Conservation (phyloP, 2,329 filamentous ascomycete species). For the Aspergillus hortae region DNA sequence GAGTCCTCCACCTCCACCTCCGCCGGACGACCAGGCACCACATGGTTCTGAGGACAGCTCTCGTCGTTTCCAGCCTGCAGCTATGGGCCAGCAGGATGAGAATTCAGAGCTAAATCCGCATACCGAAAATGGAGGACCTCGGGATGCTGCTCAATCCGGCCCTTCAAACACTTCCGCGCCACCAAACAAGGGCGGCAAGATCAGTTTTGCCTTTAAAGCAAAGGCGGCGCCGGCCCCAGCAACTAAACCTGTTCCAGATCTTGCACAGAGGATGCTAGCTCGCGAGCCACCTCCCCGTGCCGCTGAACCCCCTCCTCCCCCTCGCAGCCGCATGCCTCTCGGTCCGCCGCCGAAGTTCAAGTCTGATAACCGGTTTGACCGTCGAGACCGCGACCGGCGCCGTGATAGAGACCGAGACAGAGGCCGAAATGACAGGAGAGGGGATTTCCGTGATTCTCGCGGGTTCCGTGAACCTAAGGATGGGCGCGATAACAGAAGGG, state of each 20-base stretch:
- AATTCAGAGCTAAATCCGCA: slow-evolving; percentile 36
- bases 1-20: slow-evolving; percentile 26
- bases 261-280: slow-evolving; percentile 46
- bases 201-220: slow-evolving; percentile 90
- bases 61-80: too few relatives aligned
- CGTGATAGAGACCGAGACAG: slow-evolving; percentile 29
- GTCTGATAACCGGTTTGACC: slow-evolving; percentile 39
- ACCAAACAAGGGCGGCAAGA: slow-evolving; percentile 61
- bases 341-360: slow-evolving; percentile 38
- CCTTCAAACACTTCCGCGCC: slow-evolving; percentile 55
- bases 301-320: slow-evolving; percentile 32
- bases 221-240: slow-evolving; percentile 60
- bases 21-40: slow-evolving; percentile 32
- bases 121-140: slow-evolving; percentile 33
- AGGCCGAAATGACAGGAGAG: slow-evolving; percentile 32
- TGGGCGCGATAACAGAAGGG: slow-evolving; percentile 30
- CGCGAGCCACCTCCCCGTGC: slow-evolving; percentile 37
- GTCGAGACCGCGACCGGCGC: slow-evolving; percentile 39
- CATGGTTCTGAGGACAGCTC: slow-evolving; percentile 46
- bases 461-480: slow-evolving; percentile 28
- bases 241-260: slow-evolving; percentile 49
- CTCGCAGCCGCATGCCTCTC: slow-evolving; percentile 38
- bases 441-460: slow-evolving; percentile 26
- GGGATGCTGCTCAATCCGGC: slow-evolving; percentile 53
- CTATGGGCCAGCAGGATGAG: too few relatives aligned